A percentile compares a stretch with the other conserved stretches of the same genome.
phyloP scores from a whole-genome alignment of 768 basidiomycete genomes.

The Psilocybe azurescens region DNA sequence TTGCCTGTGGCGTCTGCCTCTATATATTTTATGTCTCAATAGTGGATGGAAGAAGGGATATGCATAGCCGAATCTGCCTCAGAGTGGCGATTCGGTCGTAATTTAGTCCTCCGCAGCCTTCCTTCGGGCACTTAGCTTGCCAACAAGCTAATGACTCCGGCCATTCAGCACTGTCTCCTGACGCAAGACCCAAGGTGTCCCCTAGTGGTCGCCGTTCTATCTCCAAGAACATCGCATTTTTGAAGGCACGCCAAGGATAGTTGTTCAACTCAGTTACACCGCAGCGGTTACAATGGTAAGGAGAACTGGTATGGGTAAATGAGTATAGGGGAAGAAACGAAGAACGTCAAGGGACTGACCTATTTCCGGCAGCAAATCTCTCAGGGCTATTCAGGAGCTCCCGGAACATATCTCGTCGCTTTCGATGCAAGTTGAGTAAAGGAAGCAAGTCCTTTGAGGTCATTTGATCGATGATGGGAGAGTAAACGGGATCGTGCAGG shows the following conservation, averaged over 20 bases:
- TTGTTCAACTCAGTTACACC: slow-evolving; percentile 59
- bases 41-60: slow-evolving; percentile 54
- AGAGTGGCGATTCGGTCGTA: slow-evolving; percentile 67
- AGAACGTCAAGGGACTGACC: slow-evolving; percentile 28
- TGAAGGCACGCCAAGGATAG: slow-evolving; percentile 65
- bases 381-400: slow-evolving; percentile 61
- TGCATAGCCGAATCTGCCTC: slow-evolving; percentile 60
- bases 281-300: slow-evolving; percentile 59
- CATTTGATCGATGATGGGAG: slow-evolving; percentile 49
- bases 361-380: slow-evolving; percentile 59
- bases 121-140: slow-evolving; percentile 59
- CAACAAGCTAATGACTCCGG: slow-evolving; percentile 65
- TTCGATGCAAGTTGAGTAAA: slow-evolving; percentile 62
- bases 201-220: slow-evolving; percentile 65
- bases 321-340: slow-evolving; percentile 11
- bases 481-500: slow-evolving; percentile 46
- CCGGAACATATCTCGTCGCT: slow-evolving; percentile 54
- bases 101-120: slow-evolving; percentile 55
- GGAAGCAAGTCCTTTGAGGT: slow-evolving; percentile 56
- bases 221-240: slow-evolving; percentile 58
- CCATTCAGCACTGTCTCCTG: slow-evolving; percentile 58
- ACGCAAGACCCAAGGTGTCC: slow-evolving; percentile 49
- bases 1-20: not conserved
- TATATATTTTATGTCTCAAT: slow-evolving; percentile 31
- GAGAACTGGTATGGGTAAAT: slow-evolving; percentile 26